These are phyloP conservation scores for Torulaspora delbrueckii DNA, from an alignment of 805 yeast genomes.

Conservation along the genomic window DNA sequence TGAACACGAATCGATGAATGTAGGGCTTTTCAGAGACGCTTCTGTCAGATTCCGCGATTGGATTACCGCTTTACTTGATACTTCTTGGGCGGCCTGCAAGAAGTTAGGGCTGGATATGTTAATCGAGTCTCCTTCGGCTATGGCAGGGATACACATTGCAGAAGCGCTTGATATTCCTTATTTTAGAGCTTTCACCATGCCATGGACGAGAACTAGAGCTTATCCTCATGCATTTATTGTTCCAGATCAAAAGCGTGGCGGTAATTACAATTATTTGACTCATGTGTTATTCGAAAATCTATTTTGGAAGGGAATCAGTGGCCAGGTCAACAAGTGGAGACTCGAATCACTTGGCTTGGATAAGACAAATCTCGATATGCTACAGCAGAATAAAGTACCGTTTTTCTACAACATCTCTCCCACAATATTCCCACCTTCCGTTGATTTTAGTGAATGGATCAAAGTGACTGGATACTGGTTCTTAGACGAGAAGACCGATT, in stretches of 20 bases:
- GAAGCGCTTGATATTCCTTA: constrained; percentile 88
- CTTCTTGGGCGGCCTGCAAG: constrained; percentile 87
- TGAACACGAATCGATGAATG: constrained; percentile 80
- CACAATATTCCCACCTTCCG: constrained; percentile 82
- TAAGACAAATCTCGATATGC: constrained; percentile 59
- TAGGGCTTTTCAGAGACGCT: constrained; percentile 78
- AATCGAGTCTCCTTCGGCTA: constrained; percentile 93
- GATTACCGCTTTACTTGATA: constrained; percentile 65
- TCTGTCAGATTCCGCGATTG: constrained; percentile 72
- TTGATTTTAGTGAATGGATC: constrained; percentile 94
- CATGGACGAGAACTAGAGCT: constrained; percentile 94
- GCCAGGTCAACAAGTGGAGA: constrained; percentile 87
- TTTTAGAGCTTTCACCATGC: constrained; percentile 95
- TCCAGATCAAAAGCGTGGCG: constrained; percentile 90
- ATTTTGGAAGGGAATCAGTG: constrained; percentile 87
- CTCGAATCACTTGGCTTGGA: constrained; percentile 57
- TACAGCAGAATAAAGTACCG: constrained; percentile 79
- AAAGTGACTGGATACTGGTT: constrained; percentile 96
- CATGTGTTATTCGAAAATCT: constrained; percentile 90
- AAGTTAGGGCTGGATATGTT: constrained; percentile 57
- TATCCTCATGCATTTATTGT: constrained; percentile 96
- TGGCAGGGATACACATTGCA: constrained; percentile 93
- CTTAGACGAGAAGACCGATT: constrained; percentile 57
- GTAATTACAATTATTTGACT: constrained; percentile 86
- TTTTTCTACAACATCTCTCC: constrained; percentile 88